Conservation (phyloP, 2,329 filamentous ascomycete species). For the Truncatella angustata region DNA sequence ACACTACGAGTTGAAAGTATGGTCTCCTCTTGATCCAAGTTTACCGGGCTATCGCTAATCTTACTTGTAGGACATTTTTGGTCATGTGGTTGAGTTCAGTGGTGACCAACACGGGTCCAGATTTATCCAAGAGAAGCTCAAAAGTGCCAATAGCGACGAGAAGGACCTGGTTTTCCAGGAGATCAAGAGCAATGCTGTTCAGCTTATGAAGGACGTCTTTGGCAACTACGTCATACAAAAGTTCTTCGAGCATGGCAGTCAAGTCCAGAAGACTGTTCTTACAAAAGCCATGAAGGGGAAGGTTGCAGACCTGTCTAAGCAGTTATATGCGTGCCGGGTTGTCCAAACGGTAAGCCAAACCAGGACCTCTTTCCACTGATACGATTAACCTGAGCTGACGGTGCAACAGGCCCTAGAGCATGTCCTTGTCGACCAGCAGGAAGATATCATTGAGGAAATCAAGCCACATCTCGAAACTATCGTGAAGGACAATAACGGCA, state of each 20-base stretch:
- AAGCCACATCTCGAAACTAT: slow-evolving; percentile 73
- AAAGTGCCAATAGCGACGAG: slow-evolving; percentile 91
- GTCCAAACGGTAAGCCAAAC: slow-evolving; percentile 76
- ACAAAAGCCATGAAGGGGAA: slow-evolving; percentile 86
- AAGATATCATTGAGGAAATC: slow-evolving; percentile 77
- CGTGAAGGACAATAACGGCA: slow-evolving; percentile 86
- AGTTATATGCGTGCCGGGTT: slow-evolving; percentile 93
- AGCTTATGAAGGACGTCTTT: slow-evolving; percentile 94
- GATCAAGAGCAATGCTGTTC: slow-evolving; percentile 78
- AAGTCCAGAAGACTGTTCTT: slow-evolving; percentile 85
- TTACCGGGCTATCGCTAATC: slow-evolving; percentile 14
- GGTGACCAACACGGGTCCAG: slow-evolving; percentile 94
- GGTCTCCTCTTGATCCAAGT: slow-evolving; percentile 5
- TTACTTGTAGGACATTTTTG: slow-evolving; percentile 67
- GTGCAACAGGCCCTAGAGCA: slow-evolving; percentile 75
- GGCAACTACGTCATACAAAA: slow-evolving; percentile 99
- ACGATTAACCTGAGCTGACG: not conserved
- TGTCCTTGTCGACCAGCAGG: slow-evolving; percentile 89
- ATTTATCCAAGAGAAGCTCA: slow-evolving; percentile 91
- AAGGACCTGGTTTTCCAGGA: slow-evolving; percentile 89
- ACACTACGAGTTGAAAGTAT: slow-evolving; percentile 75
- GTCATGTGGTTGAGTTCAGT: slow-evolving; percentile 87
- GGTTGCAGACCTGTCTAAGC: slow-evolving; percentile 73
- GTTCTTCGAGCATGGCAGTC: slow-evolving; percentile 93
- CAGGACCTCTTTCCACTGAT: not conserved